Evolutionary conservation across 2,329 filamentous ascomycete genomes (phyloP).

Genomic region (Metarhizium rileyi): DNA sequence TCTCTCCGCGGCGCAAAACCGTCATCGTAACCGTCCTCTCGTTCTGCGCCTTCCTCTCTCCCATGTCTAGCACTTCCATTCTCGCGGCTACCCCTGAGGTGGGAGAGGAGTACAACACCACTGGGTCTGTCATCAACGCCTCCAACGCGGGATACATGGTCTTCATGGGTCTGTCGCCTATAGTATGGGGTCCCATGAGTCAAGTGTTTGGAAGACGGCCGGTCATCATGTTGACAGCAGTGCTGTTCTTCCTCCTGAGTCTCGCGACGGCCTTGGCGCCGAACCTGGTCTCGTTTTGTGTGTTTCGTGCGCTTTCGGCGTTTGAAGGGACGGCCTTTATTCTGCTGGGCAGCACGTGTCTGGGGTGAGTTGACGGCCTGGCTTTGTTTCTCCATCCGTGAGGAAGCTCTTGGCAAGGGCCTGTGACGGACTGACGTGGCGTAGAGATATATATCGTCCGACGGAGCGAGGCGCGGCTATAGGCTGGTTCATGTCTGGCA

Average conservation of each 20-base stretch:
- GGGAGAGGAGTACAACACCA: slow-evolving; percentile 53
- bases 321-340: slow-evolving; percentile 69
- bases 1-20: slow-evolving; percentile 52
- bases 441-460: slow-evolving; percentile 50
- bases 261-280: slow-evolving; percentile 63
- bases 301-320: slow-evolving; percentile 65
- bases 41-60: slow-evolving; percentile 67
- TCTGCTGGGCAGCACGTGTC: slow-evolving; percentile 59
- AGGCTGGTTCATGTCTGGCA: slow-evolving; percentile 63
- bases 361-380: slow-evolving; percentile 38
- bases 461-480: slow-evolving; percentile 63
- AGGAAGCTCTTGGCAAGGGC: background rate
- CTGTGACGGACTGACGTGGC: background rate
- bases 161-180: slow-evolving; percentile 61
- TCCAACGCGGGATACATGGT: slow-evolving; percentile 68
- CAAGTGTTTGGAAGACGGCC: slow-evolving; percentile 51
- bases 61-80: slow-evolving; percentile 64
- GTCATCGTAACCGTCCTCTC: slow-evolving; percentile 60
- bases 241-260: slow-evolving; percentile 59
- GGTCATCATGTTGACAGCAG: slow-evolving; percentile 47
- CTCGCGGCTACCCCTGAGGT: slow-evolving; percentile 67
- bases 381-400: background rate
- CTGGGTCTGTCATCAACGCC: slow-evolving; percentile 59
- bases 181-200: slow-evolving; percentile 64
- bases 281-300: slow-evolving; percentile 60